These are phyloP conservation scores for Cadophora luteo-olivacea DNA, from an alignment of 2,329 filamentous ascomycete species.

Conservation along the genomic window DNA sequence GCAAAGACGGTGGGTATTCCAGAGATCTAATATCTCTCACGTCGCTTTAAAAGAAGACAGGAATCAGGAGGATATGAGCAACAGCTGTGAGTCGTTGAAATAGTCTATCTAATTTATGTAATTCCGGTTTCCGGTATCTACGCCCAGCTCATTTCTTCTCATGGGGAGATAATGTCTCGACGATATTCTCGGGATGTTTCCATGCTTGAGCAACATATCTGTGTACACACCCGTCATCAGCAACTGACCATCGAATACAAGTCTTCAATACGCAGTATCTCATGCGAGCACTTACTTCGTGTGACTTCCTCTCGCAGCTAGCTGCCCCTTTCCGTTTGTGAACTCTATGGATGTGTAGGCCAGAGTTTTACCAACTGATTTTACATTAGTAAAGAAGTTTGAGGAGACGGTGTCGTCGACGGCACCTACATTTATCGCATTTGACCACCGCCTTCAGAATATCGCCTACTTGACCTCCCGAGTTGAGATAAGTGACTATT, in stretches of 20 bases:
- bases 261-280: background rate
- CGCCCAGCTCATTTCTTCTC: conserved; percentile 18
- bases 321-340: conserved; percentile 62
- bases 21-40: no score
- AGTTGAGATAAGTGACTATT: conserved; percentile 67
- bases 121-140: background rate
- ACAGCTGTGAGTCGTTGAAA: background rate
- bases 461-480: conserved; percentile 64
- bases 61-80: background rate
- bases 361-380: conserved; percentile 66
- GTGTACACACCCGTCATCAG: background rate
- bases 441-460: conserved; percentile 60
- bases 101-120: background rate
- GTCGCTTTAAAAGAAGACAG: background rate
- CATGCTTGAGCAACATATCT: conserved; percentile 46
- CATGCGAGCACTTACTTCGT: conserved; percentile 60
- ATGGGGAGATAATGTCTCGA: conserved; percentile 42
- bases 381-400: background rate
- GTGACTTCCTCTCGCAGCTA: conserved; percentile 68
- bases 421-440: conserved; percentile 63
- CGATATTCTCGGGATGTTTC: conserved; percentile 46
- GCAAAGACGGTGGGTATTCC: background rate
- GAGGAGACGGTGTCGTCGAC: background rate
- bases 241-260: background rate
- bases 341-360: conserved; percentile 68